Evolutionary conservation across 2,329 filamentous ascomycete species (phyloP), one percentile per base, ranked within the genome.

Genomic region (Fusarium beomiforme): DNA sequence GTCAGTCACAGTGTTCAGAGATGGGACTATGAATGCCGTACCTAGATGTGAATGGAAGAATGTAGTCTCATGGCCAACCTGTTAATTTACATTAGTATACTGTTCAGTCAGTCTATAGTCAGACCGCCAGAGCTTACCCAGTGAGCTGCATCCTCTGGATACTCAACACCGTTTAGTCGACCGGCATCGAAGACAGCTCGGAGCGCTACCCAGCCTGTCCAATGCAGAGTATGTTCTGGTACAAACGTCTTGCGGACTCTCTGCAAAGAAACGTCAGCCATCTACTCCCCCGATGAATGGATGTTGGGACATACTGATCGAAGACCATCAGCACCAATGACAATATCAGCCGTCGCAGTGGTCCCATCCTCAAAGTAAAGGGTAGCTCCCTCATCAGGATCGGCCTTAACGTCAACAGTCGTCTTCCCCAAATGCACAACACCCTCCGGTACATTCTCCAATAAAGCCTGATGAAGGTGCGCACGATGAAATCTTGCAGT

Each of bases 301-400:
- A 3, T 3, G 2, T 4, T 5, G 6, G 4, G 11, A 51, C 47
- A 5, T n/a, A 51, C 47, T 1, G 47, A 51, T n/a, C 47, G 9
- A 1, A 51, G 3, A 0, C 87, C 87, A 74, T 89, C 86, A 1
- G 85, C 83, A 2, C 85, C 86, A 19, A 89, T 80, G 26, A 88
- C 72, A 42, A 87, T 75, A 68, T 88, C 85, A 1, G 84, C 85
- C 1, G 76, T 73, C 0, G 79, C 79, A 5, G 75, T 79, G 0
- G 80, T 82, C 9, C 84, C 85, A 70, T 88, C 86, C n/a, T 80
- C 77, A 70, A 89, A 88, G 29, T 72, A 72, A 2, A 88, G 74
- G 1, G 82, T 76, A n/a, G 71, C 66, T 76, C 51, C 13, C 85
- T 81, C 17, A 79, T 77, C 73, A 86, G 87, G 33, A 74, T 76